These are phyloP conservation scores for Sclerospora graminicola DNA, from an alignment of 352 stramenopile species.

Conservation along the genomic window DNA sequence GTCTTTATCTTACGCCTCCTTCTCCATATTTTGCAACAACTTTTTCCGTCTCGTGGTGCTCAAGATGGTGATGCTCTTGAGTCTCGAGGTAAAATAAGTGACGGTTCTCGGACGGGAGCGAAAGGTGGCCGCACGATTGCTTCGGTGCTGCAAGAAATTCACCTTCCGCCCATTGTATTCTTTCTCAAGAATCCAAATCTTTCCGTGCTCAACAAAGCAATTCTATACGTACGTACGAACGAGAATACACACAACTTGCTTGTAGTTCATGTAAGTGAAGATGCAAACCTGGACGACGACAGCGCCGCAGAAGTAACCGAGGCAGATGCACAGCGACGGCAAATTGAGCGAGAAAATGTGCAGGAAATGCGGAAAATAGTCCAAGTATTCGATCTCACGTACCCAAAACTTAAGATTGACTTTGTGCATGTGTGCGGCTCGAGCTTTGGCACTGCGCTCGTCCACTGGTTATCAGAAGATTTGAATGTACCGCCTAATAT, in stretches of 20 bases:
- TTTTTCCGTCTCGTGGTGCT: constrained; percentile 40
- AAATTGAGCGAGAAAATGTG: constrained; percentile 29
- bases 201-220: constrained; percentile 88
- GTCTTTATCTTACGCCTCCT: constrained; percentile 67
- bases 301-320: constrained; percentile 27
- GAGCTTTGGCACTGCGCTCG: constrained; percentile 63
- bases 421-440: constrained; percentile 66
- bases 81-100: no score
- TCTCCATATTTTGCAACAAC: constrained; percentile 47
- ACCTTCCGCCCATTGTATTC: constrained; percentile 85
- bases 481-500: constrained; percentile 81
- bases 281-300: constrained; percentile 16
- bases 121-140: constrained; percentile 59
- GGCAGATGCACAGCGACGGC: constrained; percentile 20
- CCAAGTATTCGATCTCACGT: constrained; percentile 81
- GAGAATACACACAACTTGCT: constrained; percentile 87
- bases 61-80: constrained; percentile 9
- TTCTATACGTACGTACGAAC: constrained; percentile 90
- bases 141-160: constrained; percentile 45
- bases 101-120: constrained; percentile 36
- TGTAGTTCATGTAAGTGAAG: constrained; percentile 77
- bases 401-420: constrained; percentile 89
- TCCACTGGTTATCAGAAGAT: constrained; percentile 78
- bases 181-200: constrained; percentile 86
- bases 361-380: constrained; percentile 72